These are phyloP conservation scores for Stentor roeselii DNA, from an alignment of 73 alveolate species.

Conservation along the genomic window DNA sequence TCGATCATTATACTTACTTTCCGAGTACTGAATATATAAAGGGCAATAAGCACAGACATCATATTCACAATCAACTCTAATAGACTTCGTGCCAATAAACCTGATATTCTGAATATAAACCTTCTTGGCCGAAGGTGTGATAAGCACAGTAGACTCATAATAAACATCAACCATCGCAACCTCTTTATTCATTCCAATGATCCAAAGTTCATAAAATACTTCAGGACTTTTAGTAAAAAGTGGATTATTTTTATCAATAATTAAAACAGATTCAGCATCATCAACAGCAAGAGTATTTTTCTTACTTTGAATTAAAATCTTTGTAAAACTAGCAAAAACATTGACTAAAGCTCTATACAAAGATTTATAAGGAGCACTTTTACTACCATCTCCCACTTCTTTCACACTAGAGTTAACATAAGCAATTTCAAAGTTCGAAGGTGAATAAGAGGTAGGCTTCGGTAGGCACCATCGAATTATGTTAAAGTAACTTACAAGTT, in stretches of 20 bases:
- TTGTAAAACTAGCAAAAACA: slow-evolving; percentile 13
- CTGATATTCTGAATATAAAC: too few relatives aligned
- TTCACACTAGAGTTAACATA: not conserved
- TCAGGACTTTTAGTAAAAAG: not conserved
- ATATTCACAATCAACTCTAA: not conserved
- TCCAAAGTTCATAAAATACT: not conserved
- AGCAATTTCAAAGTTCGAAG: not conserved
- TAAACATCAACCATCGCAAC: not conserved
- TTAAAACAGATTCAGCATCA: not conserved
- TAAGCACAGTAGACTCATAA: not conserved
- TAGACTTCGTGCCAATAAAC: not conserved
- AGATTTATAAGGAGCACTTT: not conserved
- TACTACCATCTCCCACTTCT: not conserved
- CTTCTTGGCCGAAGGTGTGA: not conserved
- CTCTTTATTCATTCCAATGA: not conserved
- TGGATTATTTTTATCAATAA: not conserved
- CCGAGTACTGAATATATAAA: too few relatives aligned
- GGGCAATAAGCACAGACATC: not conserved
- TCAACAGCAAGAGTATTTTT: not conserved
- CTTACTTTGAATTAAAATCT: not conserved
- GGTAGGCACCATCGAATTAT: not conserved
- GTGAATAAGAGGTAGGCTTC: not conserved
- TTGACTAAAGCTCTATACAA: not conserved
- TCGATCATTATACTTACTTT: not conserved
- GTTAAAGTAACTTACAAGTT: not conserved